Evolutionary conservation across 257 asterid species (phyloP).

Genomic region (Ophiorrhiza pumila): DNA sequence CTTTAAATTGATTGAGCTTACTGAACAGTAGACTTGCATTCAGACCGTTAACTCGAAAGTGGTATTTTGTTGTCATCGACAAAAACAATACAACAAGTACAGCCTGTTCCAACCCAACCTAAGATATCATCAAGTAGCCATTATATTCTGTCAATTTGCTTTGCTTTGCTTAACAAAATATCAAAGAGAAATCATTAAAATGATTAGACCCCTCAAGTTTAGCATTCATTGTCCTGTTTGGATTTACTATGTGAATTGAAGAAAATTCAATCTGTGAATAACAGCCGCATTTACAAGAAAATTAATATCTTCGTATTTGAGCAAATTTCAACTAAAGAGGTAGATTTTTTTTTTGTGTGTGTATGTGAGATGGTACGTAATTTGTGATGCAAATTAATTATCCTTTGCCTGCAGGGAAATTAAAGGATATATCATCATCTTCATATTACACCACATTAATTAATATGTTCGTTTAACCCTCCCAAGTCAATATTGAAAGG

Average conservation of each 20-base stretch:
- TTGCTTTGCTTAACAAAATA: background rate
- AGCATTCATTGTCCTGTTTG: no score
- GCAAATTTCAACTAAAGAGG: no score
- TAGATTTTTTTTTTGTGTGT: no score
- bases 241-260: no score
- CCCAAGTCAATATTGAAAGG: background rate
- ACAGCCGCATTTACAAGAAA: no score
- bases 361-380: no score
- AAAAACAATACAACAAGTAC: no score
- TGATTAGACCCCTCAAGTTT: no score
- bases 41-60: background rate
- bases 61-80: background rate
- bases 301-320: no score
- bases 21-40: background rate
- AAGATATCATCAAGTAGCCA: background rate
- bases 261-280: no score
- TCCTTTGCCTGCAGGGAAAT: background rate
- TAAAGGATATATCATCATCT: conserved; percentile 1
- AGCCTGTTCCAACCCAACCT: background rate
- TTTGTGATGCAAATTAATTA: no score
- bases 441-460: background rate
- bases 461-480: background rate
- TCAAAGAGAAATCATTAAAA: background rate
- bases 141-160: no score
- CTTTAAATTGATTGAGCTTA: background rate